Base-by-base conservation (phyloP, 83 land plant genomes). In the Picea engelmannii region DNA sequence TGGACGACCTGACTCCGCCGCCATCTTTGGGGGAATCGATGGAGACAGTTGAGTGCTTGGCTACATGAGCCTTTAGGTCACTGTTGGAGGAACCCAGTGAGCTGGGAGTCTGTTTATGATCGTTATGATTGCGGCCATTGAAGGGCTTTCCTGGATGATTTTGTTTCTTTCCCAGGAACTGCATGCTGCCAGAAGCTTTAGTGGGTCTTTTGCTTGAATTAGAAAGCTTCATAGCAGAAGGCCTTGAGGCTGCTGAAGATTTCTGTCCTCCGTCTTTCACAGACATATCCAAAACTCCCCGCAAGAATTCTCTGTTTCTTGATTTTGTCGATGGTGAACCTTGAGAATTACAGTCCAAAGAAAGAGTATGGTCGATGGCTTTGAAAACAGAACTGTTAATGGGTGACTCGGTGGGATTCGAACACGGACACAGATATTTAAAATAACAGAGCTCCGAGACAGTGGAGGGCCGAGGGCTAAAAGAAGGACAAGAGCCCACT, bases 261-360 rank as follows among this genome's bases (percentile, higher is more conserved):
- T 47, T 74, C 77, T 74, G 59, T 74, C 77, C 49, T 20, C 58
- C 59, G 23, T 74, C 77, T 74, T 74, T 74, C 52, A 74, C 77
- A 47, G 58, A 74, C 77, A 74, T 74, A 12, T 55, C 15, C 15
- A 12, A 55, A 12, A 55, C 15, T 55, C 59, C 59, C 59, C 15
- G 15, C 15, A 12, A 55, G 4, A 55, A 55, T 3, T 55, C 15
- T 55, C 59, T 55, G 12, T 10, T 47, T 23, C 23, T 47, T n/a
- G 13, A 12, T 47, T 13, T 21, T n/a, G 11, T 20, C 13, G 49
- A 16, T 8, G 49, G 15, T 47, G 59, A 74, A 13, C 59, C 59
- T 55, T 12, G 59, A 12, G 15, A 74, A 38, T 74, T 12, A 47
- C 49, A 70, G 75, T 70, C 6, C 47, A 38, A 40, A 70, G 49